Base-by-base conservation (phyloP, 129 eudicot species). In the Gnaphalium uliginosum region DNA sequence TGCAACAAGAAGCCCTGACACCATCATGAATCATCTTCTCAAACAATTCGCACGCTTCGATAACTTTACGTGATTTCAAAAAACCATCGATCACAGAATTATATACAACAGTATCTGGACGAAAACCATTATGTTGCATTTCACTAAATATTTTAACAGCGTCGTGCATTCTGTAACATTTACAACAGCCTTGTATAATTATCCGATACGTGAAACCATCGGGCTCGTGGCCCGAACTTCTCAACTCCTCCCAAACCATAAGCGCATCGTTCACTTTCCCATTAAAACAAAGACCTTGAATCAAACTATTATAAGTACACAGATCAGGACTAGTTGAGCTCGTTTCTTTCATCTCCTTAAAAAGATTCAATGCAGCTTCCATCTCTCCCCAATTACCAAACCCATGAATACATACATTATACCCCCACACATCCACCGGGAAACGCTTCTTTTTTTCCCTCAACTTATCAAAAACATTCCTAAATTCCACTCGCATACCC, bases 381-480 rank as follows among this genome's bases (percentile, higher is more conserved):
- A 93, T 81, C 27, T 93, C 93, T 46, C 98, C 98, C 97, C 96
- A 93, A 81, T 87, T 83, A 37, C 97, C 98, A 60, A 93, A 87
- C 56, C 87, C 85, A 73, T 90, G 93, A 66, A 93, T 93, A 60
- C 98, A 93, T 60, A 90, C 86, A 76, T 93, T 93, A 73, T 88
- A 93, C 21, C 97, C 97, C 92, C 87, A 78, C 18, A 79, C 79
- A 71, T 90, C 91, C 56, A 87, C 56, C 4, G 90, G 92, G 54
- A 83, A 91, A 51, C 24, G n/a, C 70, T 78, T 78, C 78, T 80
- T 84, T 64, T 80, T 84, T 64, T 68, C 86, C 24, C 93, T 86
- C 37, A 87, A 75, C 75, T 79, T 88, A 64, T 61, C 73, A 67
- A 81, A 93, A 48, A 87, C 93, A 64, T 33, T 72, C 41, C 59